Base-by-base conservation (phyloP, 2,329 filamentous ascomycete species). In the Arthrobotrys entomopaga region DNA sequence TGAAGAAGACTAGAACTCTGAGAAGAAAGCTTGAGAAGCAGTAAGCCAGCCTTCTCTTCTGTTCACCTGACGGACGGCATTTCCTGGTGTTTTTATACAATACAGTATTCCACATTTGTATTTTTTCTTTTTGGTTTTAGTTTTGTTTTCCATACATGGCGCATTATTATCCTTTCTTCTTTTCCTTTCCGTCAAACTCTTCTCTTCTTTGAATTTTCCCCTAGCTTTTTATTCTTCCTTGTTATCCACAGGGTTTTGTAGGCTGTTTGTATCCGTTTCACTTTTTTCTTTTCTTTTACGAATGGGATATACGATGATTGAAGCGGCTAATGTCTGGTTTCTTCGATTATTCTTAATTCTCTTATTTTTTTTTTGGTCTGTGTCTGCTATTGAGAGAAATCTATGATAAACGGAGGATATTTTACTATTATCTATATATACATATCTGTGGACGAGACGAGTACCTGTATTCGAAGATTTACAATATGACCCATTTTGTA, bases 1-100 rank as follows among this genome's bases (percentile, higher is more conserved):
- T 97, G 91, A 91, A 90, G 86, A 87, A 89, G 83, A 97, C 94
- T 80, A 88, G 94, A 82, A 94, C 92, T 81, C 82, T 93, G 84
- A 90, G 94, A 81, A 89, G 93, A 81, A 96, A 93, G 85, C 85
- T 95, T 79, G 63, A 75, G 56, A 75, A 75, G 71, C 64, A 75
- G 64, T 69, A 54, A 43, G 57, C 24, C 22, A 20, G n/a, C 15
- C 20, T 40, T 29, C 26, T 46, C 8, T 15, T 2, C 34, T n/a
- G n/a, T n/a, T n/a, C n/a, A n/a, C n/a, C n/a, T n/a, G n/a, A 22
- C 46, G n/a, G 19, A 11, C 46, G 20, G 20, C 34, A 34, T 59
- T 34, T 54, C 40, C 29, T 43, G 2, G 15, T 48, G 57, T 20
- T 19, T 46, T 49, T 46, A 34, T 34, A 34, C 29, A 34, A 2